Evolutionary conservation across 1,139 yeast genomes (phyloP).

Genomic region (Yamadazyma membranifaciens): DNA sequence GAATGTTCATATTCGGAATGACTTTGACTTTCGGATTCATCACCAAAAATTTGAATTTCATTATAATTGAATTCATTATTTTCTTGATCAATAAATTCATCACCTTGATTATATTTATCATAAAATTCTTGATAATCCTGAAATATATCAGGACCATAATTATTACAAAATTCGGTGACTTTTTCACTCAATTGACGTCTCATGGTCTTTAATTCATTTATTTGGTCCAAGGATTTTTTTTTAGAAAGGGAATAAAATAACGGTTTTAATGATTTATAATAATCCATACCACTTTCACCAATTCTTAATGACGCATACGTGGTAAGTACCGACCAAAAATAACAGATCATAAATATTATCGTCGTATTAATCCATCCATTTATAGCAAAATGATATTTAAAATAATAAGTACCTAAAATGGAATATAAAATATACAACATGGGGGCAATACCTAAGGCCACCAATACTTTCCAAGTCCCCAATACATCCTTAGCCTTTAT

Average conservation of each 20-base stretch:
- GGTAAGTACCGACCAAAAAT: slow-evolving; percentile 40
- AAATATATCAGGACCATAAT: slow-evolving; percentile 73
- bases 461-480: slow-evolving; percentile 48
- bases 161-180: slow-evolving; percentile 67
- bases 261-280: slow-evolving; percentile 39
- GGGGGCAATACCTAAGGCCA: slow-evolving; percentile 46
- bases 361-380: slow-evolving; percentile 13
- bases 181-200: slow-evolving; percentile 55
- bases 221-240: slow-evolving; percentile 34
- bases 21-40: slow-evolving; percentile 11
- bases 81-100: background rate
- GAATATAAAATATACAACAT: slow-evolving; percentile 42
- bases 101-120: slow-evolving; percentile 22
- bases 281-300: slow-evolving; percentile 43
- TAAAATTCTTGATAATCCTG: slow-evolving; percentile 55
- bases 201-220: slow-evolving; percentile 53
- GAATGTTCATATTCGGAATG: slow-evolving; percentile 12
- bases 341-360: slow-evolving; percentile 26
- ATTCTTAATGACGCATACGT: slow-evolving; percentile 43
- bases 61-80: slow-evolving; percentile 21
- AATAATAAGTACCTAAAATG: slow-evolving; percentile 33
- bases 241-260: slow-evolving; percentile 40
- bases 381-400: slow-evolving; percentile 11
- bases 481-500: slow-evolving; percentile 46
- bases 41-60: slow-evolving; percentile 36